Evolutionary conservation across 2,329 filamentous ascomycete genomes (phyloP), one percentile per base, ranked within the genome.

Genomic region (Penicillium sclerotigenum): DNA sequence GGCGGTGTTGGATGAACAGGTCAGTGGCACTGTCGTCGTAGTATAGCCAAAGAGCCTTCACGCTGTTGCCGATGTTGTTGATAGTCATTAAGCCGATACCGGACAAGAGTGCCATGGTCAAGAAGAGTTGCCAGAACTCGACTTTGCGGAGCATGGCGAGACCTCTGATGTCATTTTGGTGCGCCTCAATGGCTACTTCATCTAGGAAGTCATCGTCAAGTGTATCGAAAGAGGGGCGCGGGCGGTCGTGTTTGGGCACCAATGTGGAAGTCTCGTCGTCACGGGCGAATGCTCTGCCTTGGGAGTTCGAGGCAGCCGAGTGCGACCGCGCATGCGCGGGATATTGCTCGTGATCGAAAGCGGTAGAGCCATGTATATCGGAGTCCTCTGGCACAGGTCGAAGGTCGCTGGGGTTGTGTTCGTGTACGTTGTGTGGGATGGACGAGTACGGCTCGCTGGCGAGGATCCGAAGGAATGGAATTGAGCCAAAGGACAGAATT

Each of bases 21-120:
- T 88, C 81, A 58, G 82, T 81, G 2, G 88, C 87, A 1, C 83
- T 85, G 60, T 87, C 81, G 67, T 97, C 91, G 70, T 88, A 95
- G 67, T 90, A 84, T 59, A 85, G 87, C 94, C 94, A 97, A 1
- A 99, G 81, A 3, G 91, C 91, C 69, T 90, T 89, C 56, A 81
- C 87, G 65, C 92, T 86, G 70, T 96, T 95, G 41, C 94, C 94
- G 68, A 97, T 96, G 67, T 99, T 99, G 77, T 99, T 99, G 76
- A 99, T 99, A 0, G 93, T 97, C 94, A 99, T 99, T 62, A 99
- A 78, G 11, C 94, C 94, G 65, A 97, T 89, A 50, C 94, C 94
- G 5, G 91, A 91, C 59, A 97, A 79, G n/a, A 97, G 83, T 37
- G 87, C 91, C 83, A 99, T 90, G 63, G 96, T 86, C 55, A 83